Base-by-base conservation (phyloP, 2,329 filamentous ascomycete species). In the Whalleya microplaca region DNA sequence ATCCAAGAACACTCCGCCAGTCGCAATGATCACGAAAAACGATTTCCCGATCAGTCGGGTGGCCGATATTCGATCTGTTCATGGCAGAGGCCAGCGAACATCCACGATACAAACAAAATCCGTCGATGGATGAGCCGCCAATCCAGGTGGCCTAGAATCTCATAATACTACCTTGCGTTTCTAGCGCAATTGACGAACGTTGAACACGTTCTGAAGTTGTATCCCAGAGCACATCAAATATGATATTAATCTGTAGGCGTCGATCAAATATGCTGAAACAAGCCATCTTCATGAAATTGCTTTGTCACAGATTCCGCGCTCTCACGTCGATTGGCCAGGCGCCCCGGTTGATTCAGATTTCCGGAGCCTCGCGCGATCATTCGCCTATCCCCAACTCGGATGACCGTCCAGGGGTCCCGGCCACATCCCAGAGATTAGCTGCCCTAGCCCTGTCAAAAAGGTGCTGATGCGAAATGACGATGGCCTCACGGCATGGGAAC, bases 221-320 rank as follows among this genome's bases (percentile, higher is more conserved):
- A 59, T 57, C 51, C 59, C 40, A 54, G 57, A 51, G 58, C 51
- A 59, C 27, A 62, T 62, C 57, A 54, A 62, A 53, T 47, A 45
- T 58, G 48, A 27, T 53, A 41, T 50, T 44, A 58, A n/a, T n/a
- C n/a, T 48, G 45, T 49, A 49, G 23, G 14, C 41, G 48, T 45
- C 52, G 59, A 65, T 61, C 56, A 58, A 50, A 56, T 58, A 27
- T 51, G 48, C 55, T 58, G 61, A 67, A 63, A 64, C 64, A 55
- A 46, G 19, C 23, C 29, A 29, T 51, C 14, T 42, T n/a, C 51
- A 50, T 49, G 54, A 65, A 46, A 66, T 66, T 64, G 27, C 44
- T 44, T 43, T 61, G 66, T 69, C 64, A 65, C 66, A 68, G 55
- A 56, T 64, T 53, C 21, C n/a, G 29, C 47, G 45, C 53, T 56